Percentiles rank a stretch among this genome's conserved stretches.
These are phyloP conservation scores for Suhomyces vadensis DNA, from an alignment of 805 yeast species.

Conservation along the genomic window DNA sequence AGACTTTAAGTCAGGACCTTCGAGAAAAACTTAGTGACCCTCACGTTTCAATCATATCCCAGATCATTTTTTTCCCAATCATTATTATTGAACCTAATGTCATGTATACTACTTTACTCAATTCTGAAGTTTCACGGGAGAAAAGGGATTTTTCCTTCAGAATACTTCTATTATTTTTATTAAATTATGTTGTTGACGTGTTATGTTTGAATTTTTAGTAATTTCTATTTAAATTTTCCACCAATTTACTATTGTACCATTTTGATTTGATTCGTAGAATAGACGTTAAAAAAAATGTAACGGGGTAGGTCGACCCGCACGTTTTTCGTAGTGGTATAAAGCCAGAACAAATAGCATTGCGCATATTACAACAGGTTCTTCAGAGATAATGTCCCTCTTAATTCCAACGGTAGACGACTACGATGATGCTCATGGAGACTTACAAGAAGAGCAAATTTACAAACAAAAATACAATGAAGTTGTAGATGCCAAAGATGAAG, in stretches of 20 bases:
- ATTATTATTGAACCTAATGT: slow-evolving; percentile 3
- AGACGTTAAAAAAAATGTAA: not conserved
- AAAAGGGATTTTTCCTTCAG: not conserved
- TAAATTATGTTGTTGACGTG: slow-evolving; percentile 3
- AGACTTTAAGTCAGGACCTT: slow-evolving; percentile 42
- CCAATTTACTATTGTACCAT: not conserved
- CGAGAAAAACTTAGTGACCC: slow-evolving; percentile 38
- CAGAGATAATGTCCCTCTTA: slow-evolving; percentile 22
- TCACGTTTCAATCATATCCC: not conserved
- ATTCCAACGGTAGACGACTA: slow-evolving; percentile 27
- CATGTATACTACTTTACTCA: slow-evolving; percentile 5
- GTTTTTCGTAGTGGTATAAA: not conserved
- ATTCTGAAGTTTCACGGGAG: not conserved
- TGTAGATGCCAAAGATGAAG: slow-evolving; percentile 20
- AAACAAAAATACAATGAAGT: slow-evolving; percentile 10
- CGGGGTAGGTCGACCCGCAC: not conserved
- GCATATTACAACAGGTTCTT: too few relatives aligned
- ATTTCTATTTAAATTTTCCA: not conserved
- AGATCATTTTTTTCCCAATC: not conserved
- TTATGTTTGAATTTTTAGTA: slow-evolving; percentile 3
- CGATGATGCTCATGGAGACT: slow-evolving; percentile 28
- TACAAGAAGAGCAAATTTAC: slow-evolving; percentile 20
- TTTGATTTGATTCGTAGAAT: not conserved
- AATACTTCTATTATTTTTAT: not conserved
- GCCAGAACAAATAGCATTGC: too few relatives aligned